phyloP scores from a whole-genome alignment of 768 basidiomycete genomes.

The Russula ochroleuca region DNA sequence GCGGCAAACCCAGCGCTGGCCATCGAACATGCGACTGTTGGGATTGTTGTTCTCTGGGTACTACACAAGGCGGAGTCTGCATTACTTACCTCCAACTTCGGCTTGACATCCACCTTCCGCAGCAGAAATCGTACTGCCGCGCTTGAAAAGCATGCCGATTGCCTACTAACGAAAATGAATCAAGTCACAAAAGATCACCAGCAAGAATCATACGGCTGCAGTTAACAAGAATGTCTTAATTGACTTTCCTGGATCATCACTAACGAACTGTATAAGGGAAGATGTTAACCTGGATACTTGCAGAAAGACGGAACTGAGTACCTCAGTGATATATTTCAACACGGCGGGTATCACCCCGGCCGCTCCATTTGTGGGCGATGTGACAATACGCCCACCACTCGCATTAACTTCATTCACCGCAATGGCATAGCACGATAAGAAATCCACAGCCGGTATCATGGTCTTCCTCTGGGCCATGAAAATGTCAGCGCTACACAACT shows the following conservation, averaged over 20 bases:
- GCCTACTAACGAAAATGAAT: conserved; percentile 45
- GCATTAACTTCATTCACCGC: conserved; percentile 96
- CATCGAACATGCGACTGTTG: conserved; percentile 88
- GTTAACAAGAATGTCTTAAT: conserved; percentile 87
- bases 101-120: conserved; percentile 96
- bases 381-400: conserved; percentile 88
- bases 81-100: conserved; percentile 75
- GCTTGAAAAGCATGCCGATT: conserved; percentile 93
- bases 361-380: conserved; percentile 90
- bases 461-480: conserved; percentile 57
- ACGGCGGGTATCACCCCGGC: conserved; percentile 92
- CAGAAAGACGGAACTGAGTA: conserved; percentile 28
- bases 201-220: conserved; percentile 59
- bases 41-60: neutral
- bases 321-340: conserved; percentile 85
- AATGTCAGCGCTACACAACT: conserved; percentile 7
- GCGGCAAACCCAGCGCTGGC: conserved; percentile 91
- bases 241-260: conserved; percentile 85
- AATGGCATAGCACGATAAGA: conserved; percentile 89
- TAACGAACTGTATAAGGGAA: conserved; percentile 58
- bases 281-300: neutral
- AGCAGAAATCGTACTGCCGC: conserved; percentile 94
- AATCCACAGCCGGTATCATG: conserved; percentile 90
- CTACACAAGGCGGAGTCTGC: neutral
- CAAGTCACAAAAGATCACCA: conserved; percentile 10